These are phyloP conservation scores for Sugiyamaella chiloensis DNA, from an alignment of 805 yeast species.

Conservation along the genomic window DNA sequence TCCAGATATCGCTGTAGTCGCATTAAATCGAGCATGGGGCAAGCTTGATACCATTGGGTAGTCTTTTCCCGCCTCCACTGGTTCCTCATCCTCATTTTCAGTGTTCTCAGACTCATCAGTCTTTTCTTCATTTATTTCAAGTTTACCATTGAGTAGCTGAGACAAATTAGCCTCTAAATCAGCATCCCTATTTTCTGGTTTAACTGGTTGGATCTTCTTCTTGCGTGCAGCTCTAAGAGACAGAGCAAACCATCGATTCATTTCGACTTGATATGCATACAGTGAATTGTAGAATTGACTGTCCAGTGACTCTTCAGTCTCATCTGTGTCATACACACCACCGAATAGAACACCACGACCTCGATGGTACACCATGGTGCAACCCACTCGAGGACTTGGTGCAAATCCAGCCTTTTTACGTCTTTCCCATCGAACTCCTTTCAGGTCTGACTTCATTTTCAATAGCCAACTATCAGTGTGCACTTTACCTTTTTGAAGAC, in stretches of 20 bases:
- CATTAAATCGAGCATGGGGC: slow-evolving; percentile 89
- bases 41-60: slow-evolving; percentile 57
- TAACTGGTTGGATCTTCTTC: slow-evolving; percentile 40
- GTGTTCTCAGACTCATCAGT: slow-evolving; percentile 35
- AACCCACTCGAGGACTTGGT: slow-evolving; percentile 93
- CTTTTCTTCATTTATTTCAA: slow-evolving; percentile 30
- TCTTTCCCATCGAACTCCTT: slow-evolving; percentile 81
- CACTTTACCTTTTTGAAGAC: slow-evolving; percentile 86
- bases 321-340: slow-evolving; percentile 93
- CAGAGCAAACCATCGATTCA: slow-evolving; percentile 83
- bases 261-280: slow-evolving; percentile 76
- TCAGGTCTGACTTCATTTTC: slow-evolving; percentile 81
- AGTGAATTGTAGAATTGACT: slow-evolving; percentile 80
- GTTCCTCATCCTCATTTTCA: slow-evolving; percentile 38
- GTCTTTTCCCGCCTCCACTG: slow-evolving; percentile 40
- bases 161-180: slow-evolving; percentile 82
- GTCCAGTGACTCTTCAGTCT: slow-evolving; percentile 87
- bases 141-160: slow-evolving; percentile 31
- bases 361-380: slow-evolving; percentile 82
- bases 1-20: slow-evolving; percentile 78
- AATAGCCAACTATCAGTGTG: slow-evolving; percentile 81
- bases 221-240: slow-evolving; percentile 60
- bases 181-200: slow-evolving; percentile 56
- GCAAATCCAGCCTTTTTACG: slow-evolving; percentile 84
- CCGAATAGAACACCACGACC: slow-evolving; percentile 93